phyloP scores from a whole-genome alignment of 2,329 filamentous ascomycete genomes.

The Tolypocladium pustulatum region DNA sequence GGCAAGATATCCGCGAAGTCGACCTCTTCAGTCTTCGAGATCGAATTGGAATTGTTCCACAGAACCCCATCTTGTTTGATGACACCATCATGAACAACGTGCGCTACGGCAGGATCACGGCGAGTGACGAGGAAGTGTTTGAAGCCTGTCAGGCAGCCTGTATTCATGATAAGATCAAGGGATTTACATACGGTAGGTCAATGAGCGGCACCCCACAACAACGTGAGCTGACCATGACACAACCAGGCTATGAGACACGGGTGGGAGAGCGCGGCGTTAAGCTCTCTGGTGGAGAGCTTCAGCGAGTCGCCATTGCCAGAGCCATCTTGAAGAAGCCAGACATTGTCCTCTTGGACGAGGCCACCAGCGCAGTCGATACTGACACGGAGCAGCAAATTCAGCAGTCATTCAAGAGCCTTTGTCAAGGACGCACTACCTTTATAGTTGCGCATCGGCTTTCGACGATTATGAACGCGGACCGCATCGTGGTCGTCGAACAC shows the following conservation, averaged over 20 bases:
- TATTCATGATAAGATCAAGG: slow-evolving; percentile 47
- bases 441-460: slow-evolving; percentile 60
- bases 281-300: slow-evolving; percentile 56
- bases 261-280: slow-evolving; percentile 45
- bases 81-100: slow-evolving; percentile 51
- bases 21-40: slow-evolving; percentile 40
- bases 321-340: slow-evolving; percentile 65
- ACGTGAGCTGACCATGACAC: neutral
- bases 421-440: slow-evolving; percentile 53
- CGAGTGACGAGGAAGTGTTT: slow-evolving; percentile 43
- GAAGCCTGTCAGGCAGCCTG: slow-evolving; percentile 44
- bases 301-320: slow-evolving; percentile 58
- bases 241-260: slow-evolving; percentile 34
- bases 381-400: slow-evolving; percentile 60
- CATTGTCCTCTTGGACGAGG: slow-evolving; percentile 68
- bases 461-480: slow-evolving; percentile 59
- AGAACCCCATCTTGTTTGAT: slow-evolving; percentile 45
- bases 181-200: slow-evolving; percentile 36
- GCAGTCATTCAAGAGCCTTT: slow-evolving; percentile 46
- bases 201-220: neutral
- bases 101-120: slow-evolving; percentile 42
- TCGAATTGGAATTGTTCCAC: slow-evolving; percentile 45
- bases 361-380: slow-evolving; percentile 67
- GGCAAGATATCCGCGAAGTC: slow-evolving; percentile 44
- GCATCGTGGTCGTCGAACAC: slow-evolving; percentile 54